Evolutionary conservation across 805 yeast genomes (phyloP).

Genomic region (Zygosaccharomyces gambellarensis): DNA sequence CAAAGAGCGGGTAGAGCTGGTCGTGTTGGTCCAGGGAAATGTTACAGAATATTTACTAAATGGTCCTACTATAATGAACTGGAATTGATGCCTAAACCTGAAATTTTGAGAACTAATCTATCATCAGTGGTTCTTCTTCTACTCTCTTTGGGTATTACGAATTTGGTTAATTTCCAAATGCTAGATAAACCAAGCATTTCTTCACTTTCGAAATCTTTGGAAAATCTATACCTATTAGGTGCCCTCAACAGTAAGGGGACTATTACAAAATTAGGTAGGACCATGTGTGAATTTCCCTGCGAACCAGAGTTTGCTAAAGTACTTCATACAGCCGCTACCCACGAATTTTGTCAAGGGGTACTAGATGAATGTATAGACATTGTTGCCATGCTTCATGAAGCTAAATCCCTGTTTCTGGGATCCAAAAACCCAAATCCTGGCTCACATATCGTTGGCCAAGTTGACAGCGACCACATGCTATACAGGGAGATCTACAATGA

Average conservation of each 20-base stretch:
- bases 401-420: slow-evolving; percentile 45
- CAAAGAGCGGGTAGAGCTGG: slow-evolving; percentile 99
- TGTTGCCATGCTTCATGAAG: slow-evolving; percentile 77
- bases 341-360: slow-evolving; percentile 47
- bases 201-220: slow-evolving; percentile 68
- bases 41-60: slow-evolving; percentile 84
- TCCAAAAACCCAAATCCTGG: slow-evolving; percentile 15
- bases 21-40: slow-evolving; percentile 94
- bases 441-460: slow-evolving; percentile 44
- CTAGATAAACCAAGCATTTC: slow-evolving; percentile 84
- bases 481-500: slow-evolving; percentile 69
- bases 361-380: slow-evolving; percentile 64
- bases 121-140: slow-evolving; percentile 70
- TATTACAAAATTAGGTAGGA: slow-evolving; percentile 69
- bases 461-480: slow-evolving; percentile 69
- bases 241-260: slow-evolving; percentile 79
- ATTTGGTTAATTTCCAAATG: slow-evolving; percentile 77
- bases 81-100: slow-evolving; percentile 79
- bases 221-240: slow-evolving; percentile 77
- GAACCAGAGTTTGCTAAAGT: slow-evolving; percentile 86
- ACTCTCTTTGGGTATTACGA: slow-evolving; percentile 79
- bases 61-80: slow-evolving; percentile 64
- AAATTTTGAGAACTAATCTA: slow-evolving; percentile 80
- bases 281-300: slow-evolving; percentile 88
- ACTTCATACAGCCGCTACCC: slow-evolving; percentile 52